Conservation (phyloP, 306 rosid species). For the Malus fusca region DNA sequence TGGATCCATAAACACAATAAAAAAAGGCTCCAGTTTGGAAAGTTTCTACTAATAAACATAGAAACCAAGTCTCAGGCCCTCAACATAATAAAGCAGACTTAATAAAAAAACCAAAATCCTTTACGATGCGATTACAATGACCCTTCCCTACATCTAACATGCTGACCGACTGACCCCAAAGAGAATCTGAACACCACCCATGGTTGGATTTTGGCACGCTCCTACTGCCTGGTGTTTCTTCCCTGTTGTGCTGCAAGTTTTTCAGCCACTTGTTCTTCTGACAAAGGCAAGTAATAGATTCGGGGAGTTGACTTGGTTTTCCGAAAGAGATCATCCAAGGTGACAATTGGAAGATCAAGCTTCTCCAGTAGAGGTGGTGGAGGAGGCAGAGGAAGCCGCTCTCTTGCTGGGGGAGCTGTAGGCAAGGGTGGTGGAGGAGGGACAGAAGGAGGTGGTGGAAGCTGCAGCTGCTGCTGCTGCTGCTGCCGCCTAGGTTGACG, state of each 20-base stretch:
- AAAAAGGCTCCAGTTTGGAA: conserved; percentile 7
- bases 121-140: conserved; percentile 23
- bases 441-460: conserved; percentile 26
- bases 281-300: conserved; percentile 83
- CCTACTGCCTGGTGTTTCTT: conserved; percentile 36
- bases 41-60: background rate
- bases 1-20: background rate
- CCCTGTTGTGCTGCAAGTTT: conserved; percentile 55
- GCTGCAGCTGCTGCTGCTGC: conserved; percentile 19
- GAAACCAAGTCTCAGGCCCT: conserved; percentile 1
- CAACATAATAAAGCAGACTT: background rate
- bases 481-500: conserved; percentile 29
- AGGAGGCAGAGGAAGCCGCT: conserved; percentile 72
- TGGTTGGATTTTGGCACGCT: conserved; percentile 14
- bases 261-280: conserved; percentile 75
- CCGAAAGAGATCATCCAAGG: conserved; percentile 85
- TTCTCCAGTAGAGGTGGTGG: conserved; percentile 67
- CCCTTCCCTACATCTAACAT: conserved; percentile 31
- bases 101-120: conserved; percentile 9
- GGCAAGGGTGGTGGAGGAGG: conserved; percentile 53
- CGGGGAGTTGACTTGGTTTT: conserved; percentile 90
- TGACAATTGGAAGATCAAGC: conserved; percentile 71
- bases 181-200: conserved; percentile 13
- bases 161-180: conserved; percentile 12
- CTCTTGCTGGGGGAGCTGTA: conserved; percentile 54